phyloP scores from a whole-genome alignment of 139 green algal genomes.

The Volvox africanus region DNA sequence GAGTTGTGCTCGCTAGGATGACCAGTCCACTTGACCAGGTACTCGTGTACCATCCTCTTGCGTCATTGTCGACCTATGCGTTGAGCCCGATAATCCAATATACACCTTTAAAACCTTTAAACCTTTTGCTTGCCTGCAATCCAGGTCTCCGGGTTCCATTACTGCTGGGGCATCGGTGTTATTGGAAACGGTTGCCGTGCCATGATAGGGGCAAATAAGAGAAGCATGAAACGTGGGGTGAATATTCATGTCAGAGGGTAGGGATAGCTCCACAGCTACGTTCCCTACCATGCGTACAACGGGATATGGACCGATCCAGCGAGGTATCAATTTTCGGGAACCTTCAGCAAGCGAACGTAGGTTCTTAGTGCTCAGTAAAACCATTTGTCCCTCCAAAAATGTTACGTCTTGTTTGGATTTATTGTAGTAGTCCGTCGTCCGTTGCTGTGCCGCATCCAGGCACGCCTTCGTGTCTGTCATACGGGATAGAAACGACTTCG shows the following conservation, averaged over 20 bases:
- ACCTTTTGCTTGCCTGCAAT: background rate
- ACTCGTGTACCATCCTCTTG: background rate
- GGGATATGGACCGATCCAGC: background rate
- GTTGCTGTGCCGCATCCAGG: background rate
- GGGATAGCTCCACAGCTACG: background rate
- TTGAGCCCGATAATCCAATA: background rate
- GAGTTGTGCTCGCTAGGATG: background rate
- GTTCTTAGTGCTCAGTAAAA: slow-evolving; percentile 1
- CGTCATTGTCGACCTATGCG: background rate
- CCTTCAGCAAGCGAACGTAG: background rate
- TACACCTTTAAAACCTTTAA: no score
- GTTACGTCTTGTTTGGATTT: background rate
- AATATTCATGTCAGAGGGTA: background rate
- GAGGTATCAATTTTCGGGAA: background rate
- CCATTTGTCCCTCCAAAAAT: background rate
- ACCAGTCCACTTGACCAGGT: slow-evolving; percentile 12
- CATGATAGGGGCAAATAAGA: background rate
- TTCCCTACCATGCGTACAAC: slow-evolving; percentile 5
- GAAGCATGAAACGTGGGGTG: slow-evolving; percentile 5
- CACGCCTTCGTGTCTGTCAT: background rate
- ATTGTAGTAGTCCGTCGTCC: background rate
- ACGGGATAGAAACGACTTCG: background rate
- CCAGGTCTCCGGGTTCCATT: background rate
- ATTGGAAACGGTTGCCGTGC: background rate
- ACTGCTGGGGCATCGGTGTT: background rate